Evolutionary conservation across 345 rosid genomes (phyloP).

Genomic region (Moringa oleifera): DNA sequence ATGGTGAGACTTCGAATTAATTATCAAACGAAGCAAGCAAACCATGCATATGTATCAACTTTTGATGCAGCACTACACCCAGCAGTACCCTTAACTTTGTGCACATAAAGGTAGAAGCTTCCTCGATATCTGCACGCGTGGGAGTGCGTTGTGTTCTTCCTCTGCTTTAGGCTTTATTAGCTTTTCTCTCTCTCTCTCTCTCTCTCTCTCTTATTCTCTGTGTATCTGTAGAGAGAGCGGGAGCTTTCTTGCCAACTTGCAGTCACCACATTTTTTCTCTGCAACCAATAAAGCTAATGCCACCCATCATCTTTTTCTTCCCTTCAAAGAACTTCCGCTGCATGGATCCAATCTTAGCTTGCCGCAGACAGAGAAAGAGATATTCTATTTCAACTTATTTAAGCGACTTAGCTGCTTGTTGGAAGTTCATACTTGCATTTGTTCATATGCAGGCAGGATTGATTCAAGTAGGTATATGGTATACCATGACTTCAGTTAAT

Average conservation of each 20-base stretch:
- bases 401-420: no score
- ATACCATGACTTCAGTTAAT: no score
- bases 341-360: background rate
- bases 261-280: conserved; percentile 31
- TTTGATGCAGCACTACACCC: no score
- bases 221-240: conserved; percentile 17
- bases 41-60: conserved; percentile 8
- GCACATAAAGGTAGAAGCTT: conserved; percentile 56
- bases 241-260: conserved; percentile 67
- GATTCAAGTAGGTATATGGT: no score
- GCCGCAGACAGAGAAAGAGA: no score
- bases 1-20: no score
- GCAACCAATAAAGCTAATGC: conserved; percentile 37
- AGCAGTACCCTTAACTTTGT: conserved; percentile 11
- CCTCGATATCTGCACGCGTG: conserved; percentile 48
- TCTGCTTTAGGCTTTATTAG: conserved; percentile 40
- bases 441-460: no score
- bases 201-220: conserved; percentile 8
- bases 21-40: no score
- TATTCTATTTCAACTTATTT: no score
- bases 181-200: conserved; percentile 17
- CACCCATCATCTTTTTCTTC: conserved; percentile 24
- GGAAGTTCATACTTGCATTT: no score
- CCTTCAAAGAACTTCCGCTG: background rate
- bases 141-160: conserved; percentile 46